phyloP scores from a whole-genome alignment of 352 stramenopile species.

The Aphanomyces euteiches region DNA sequence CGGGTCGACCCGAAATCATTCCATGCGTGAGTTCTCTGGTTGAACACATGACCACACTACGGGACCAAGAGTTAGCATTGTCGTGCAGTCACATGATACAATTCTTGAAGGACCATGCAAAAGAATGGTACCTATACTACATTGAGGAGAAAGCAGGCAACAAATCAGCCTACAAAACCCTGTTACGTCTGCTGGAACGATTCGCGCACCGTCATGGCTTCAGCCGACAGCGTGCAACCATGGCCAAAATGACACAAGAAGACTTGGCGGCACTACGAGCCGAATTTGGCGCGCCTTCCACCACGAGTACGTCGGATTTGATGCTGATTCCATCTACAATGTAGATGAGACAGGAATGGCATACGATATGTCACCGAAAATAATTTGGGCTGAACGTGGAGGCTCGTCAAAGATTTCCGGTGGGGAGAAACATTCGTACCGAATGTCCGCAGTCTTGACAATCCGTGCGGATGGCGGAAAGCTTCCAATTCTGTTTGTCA shows the following conservation, averaged over 20 bases:
- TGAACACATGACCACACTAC: no score
- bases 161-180: no score
- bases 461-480: conserved; percentile 33
- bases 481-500: conserved; percentile 34
- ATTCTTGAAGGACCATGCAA: no score
- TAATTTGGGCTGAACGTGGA: conserved; percentile 27
- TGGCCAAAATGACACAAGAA: background rate
- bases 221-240: background rate
- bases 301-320: background rate
- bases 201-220: background rate
- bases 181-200: background rate
- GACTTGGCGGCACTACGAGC: background rate
- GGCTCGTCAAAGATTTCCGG: conserved; percentile 19
- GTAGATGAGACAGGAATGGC: conserved; percentile 33
- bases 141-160: no score
- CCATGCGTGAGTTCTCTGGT: no score
- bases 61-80: no score
- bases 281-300: background rate
- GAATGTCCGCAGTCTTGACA: conserved; percentile 31
- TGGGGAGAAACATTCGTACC: conserved; percentile 30
- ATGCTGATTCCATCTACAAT: conserved; percentile 18
- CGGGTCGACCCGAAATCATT: no score
- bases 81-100: no score
- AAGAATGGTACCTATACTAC: no score
- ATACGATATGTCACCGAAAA: conserved; percentile 26